phyloP scores from a whole-genome alignment of 805 yeast species.

The Starmerella vitae region DNA sequence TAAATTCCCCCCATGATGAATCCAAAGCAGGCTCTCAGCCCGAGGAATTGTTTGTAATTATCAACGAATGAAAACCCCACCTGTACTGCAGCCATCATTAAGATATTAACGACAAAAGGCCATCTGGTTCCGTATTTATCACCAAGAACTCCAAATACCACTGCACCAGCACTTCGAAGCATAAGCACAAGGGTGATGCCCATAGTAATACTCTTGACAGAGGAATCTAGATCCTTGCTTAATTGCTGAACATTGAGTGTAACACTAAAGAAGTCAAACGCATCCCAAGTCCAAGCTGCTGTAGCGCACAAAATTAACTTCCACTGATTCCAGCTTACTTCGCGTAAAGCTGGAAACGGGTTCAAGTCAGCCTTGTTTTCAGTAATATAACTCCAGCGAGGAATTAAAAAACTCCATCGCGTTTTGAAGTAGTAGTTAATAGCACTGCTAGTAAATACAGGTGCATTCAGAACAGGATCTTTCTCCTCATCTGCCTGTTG shows the following conservation, averaged over 20 bases:
- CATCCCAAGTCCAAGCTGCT: conserved; percentile 58
- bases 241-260: conserved; percentile 41
- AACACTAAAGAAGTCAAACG: conserved; percentile 56
- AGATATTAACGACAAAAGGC: conserved; percentile 44
- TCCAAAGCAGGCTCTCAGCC: conserved; percentile 52
- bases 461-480: conserved; percentile 10
- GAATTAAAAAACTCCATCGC: conserved; percentile 25
- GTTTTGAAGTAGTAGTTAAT: conserved; percentile 25
- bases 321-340: conserved; percentile 45
- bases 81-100: conserved; percentile 42
- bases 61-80: conserved; percentile 54
- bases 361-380: conserved; percentile 30
- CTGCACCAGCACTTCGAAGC: conserved; percentile 60
- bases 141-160: conserved; percentile 47
- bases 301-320: conserved; percentile 46
- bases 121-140: conserved; percentile 57
- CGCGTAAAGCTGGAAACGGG: conserved; percentile 46
- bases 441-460: conserved; percentile 15
- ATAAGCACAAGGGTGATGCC: conserved; percentile 59
- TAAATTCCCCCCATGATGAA: conserved; percentile 60
- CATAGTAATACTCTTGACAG: conserved; percentile 47
- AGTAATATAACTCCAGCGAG: conserved; percentile 18
- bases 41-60: conserved; percentile 45
- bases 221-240: conserved; percentile 35
- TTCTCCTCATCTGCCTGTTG: background rate